Base-by-base conservation (phyloP, 345 rosid genomes). In the Eucalyptus cladocalyx region DNA sequence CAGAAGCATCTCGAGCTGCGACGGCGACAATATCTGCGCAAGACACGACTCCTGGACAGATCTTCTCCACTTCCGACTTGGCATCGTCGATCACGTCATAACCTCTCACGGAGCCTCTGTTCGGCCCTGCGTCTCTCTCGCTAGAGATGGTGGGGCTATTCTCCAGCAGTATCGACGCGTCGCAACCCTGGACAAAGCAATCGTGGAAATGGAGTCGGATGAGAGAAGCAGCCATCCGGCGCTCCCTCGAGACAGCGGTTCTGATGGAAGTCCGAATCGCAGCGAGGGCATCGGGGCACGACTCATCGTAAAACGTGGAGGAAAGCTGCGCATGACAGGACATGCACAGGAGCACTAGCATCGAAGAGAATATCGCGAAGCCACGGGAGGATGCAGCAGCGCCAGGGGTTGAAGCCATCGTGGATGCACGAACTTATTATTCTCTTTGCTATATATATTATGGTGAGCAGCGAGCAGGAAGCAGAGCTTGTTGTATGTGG, bases 201-300 rank as follows among this genome's bases (percentile, higher is more conserved):
- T 95, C 95, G 17, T 93, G 97, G 91, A 95, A 95, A 80, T 94
- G 96, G 56, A 95, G 96, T 87, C 95, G 97, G 89, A 95, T 88
- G 43, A 95, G 95, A 56, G 94, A 94, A 23, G 95, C 95, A 11
- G 95, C 96, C 95, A 95, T 94, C 83, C 96, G 62, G 50, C 93
- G 93, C 86, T 95, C 95, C 14, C 54, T 67, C 9, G 91, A 85
- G 37, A 93, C 91, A 0, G 93, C 93, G 0, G 62, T 87, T 37
- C 92, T 86, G 54, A 93, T 89, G 85, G 87, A 69, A 18, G 95
- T 87, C 15, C 95, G 93, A 17, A 94, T 94, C 8, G 92, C 88
- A 1, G 86, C 48, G 15, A 94, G 92, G 16, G 94, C 97, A 86
- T 88, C 89, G 8, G 94, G 94, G 89, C 96, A 94, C 7, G 93